A percentile compares a stretch with the other conserved stretches of the same genome.
Evolutionary conservation across 495 filamentous ascomycete species (phyloP).

Genomic region (Hypoxylon subgilvum): DNA sequence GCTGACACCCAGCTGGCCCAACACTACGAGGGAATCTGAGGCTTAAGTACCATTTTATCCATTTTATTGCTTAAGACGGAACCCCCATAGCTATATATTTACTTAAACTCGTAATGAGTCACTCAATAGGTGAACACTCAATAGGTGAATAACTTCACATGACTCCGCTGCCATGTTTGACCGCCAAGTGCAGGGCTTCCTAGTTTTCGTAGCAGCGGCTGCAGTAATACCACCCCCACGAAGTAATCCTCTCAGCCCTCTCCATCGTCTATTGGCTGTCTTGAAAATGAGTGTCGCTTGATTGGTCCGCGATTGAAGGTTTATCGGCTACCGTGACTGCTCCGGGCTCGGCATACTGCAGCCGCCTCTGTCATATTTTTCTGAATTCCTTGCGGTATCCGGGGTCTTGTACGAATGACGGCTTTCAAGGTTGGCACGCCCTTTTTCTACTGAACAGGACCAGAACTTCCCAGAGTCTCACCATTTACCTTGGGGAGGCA

Average conservation of each 20-base stretch:
- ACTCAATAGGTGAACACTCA: background rate
- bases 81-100: conserved; percentile 10
- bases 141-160: conserved; percentile 28
- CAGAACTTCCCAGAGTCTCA: too few relatives aligned
- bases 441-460: too few relatives aligned
- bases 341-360: conserved; percentile 36
- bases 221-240: conserved; percentile 36
- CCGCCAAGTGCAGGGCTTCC: conserved; percentile 16
- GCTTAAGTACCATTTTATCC: too few relatives aligned
- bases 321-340: conserved; percentile 31
- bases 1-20: too few relatives aligned
- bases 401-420: background rate
- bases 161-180: conserved; percentile 20
- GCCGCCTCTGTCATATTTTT: conserved; percentile 8
- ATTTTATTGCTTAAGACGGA: conserved; percentile 20
- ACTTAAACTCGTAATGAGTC: background rate
- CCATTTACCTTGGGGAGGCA: too few relatives aligned
- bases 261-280: conserved; percentile 9
- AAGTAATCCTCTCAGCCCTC: background rate
- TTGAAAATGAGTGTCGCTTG: conserved; percentile 14
- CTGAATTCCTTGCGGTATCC: conserved; percentile 3
- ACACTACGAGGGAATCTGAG: too few relatives aligned
- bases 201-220: conserved; percentile 1
- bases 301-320: conserved; percentile 36
- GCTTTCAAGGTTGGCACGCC: too few relatives aligned